Evolutionary conservation across 164 flowering plant species (phyloP), one percentile per base, ranked within the genome.

Genomic region (Magnolia sinica): DNA sequence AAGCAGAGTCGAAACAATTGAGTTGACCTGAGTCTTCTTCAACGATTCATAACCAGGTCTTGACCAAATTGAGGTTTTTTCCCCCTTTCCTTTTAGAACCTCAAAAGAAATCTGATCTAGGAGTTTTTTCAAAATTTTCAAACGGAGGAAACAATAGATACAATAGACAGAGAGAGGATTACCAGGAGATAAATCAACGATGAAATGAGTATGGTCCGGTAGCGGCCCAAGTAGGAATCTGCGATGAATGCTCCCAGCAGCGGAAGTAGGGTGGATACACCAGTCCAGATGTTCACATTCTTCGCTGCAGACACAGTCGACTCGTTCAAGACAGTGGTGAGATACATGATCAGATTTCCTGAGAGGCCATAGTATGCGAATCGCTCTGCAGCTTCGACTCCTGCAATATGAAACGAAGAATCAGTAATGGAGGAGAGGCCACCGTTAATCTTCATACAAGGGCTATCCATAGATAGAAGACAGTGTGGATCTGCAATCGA

Each of bases 141-240:
- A 37, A 5, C 5, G 0, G 45, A 37, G 45, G 6, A 37, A 37
- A 37, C 45, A 37, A 37, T 37, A 37, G 45, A 37, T 37, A 0
- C 6, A 37, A 5, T 3, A 37, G 45, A 37, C 45, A 55, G 61
- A 16, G 61, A 16, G 61, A 11, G 61, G 50, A 22, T 24, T n/a
- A 78, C 80, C 58, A 74, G 29, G 64, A 78, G 8, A 19, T 73
- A 78, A n/a, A 78, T 31, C 45, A 73, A 8, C 16, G 80, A 58
- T 8, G 80, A 29, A 45, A 73, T 2, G 76, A 73, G 50, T 27
- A 73, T 58, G 75, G 75, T 73, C 19, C 19, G 29, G 66, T 59
- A 73, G 52, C 75, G 76, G 13, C 80, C 80, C 67, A 68, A n/a
- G 61, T 67, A 78, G 49, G 80, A 55, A 22, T 78, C 80, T 4